These are phyloP conservation scores for Globisporangium alternatum DNA, from an alignment of 352 stramenopile species.

Conservation along the genomic window DNA sequence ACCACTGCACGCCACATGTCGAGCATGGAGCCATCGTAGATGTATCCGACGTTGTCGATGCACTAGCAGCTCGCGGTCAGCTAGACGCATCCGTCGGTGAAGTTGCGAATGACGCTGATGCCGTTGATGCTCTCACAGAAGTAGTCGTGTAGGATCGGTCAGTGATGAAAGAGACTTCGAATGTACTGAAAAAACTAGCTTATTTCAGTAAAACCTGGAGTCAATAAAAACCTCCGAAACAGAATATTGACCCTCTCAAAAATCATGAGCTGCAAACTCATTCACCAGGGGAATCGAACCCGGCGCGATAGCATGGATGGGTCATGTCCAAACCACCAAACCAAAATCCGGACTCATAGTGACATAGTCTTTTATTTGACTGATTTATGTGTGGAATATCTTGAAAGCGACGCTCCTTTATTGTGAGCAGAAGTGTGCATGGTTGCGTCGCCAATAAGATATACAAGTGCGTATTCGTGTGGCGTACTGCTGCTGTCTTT, in stretches of 20 bases:
- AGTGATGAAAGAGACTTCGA: slow-evolving; percentile 2
- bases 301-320: slow-evolving; percentile 1
- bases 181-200: slow-evolving; percentile 4
- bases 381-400: neutral
- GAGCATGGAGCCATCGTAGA: neutral
- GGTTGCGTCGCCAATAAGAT: neutral
- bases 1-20: neutral
- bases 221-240: slow-evolving; percentile 1
- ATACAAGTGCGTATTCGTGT: slow-evolving; percentile 4
- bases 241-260: slow-evolving; percentile 1
- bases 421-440: neutral
- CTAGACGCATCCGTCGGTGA: slow-evolving; percentile 4
- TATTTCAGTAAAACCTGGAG: slow-evolving; percentile 3
- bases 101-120: neutral
- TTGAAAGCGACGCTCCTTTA: slow-evolving; percentile 5
- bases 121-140: slow-evolving; percentile 6
- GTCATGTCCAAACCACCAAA: slow-evolving; percentile 5
- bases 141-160: slow-evolving; percentile 12
- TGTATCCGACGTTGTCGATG: neutral
- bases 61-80: neutral
- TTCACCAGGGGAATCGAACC: neutral
- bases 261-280: slow-evolving; percentile 5
- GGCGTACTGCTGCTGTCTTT: too few species aligned
- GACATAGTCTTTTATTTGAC: neutral
- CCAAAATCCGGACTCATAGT: slow-evolving; percentile 1